Conservation (phyloP, 2,329 filamentous ascomycete genomes). For the Monosporascus sp. region DNA sequence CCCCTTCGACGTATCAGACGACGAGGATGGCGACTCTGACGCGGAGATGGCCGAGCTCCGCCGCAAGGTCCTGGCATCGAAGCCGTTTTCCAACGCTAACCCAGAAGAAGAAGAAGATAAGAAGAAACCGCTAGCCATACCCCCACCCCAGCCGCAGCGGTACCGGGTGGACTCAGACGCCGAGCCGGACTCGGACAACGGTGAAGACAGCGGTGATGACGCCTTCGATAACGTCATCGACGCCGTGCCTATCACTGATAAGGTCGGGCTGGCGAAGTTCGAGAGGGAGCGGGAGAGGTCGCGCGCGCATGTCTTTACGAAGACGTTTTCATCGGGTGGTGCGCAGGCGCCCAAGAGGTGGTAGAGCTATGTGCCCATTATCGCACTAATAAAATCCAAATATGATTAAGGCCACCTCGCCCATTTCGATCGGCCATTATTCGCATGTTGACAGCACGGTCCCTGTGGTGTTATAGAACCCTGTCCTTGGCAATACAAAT, state of each 20-base stretch:
- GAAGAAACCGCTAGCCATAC: constrained; percentile 59
- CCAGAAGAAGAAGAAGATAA: constrained; percentile 33
- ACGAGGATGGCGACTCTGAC: constrained; percentile 70
- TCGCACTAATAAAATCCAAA: no score
- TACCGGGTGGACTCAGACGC: constrained; percentile 58
- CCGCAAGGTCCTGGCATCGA: constrained; percentile 83
- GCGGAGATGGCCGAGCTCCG: constrained; percentile 87
- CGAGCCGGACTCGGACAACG: constrained; percentile 67
- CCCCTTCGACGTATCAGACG: constrained; percentile 71
- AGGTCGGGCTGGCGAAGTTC: constrained; percentile 59
- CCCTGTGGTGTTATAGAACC: no score
- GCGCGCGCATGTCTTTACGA: constrained; percentile 40
- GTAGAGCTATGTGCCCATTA: constrained; percentile 13
- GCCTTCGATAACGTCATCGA: constrained; percentile 89
- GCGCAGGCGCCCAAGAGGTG: constrained; percentile 44
- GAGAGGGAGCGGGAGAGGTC: constrained; percentile 52
- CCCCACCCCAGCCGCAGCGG: constrained; percentile 45
- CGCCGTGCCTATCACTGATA: constrained; percentile 83
- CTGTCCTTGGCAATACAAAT: no score
- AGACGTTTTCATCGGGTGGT: constrained; percentile 45
- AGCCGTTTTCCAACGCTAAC: constrained; percentile 67
- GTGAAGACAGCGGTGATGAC: constrained; percentile 42
- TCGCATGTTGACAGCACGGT: no score
- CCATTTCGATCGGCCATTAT: no score
- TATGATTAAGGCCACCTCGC: no score